Conservation (phyloP, 2,329 filamentous ascomycete genomes). For the Teratosphaeria zuluensis region DNA sequence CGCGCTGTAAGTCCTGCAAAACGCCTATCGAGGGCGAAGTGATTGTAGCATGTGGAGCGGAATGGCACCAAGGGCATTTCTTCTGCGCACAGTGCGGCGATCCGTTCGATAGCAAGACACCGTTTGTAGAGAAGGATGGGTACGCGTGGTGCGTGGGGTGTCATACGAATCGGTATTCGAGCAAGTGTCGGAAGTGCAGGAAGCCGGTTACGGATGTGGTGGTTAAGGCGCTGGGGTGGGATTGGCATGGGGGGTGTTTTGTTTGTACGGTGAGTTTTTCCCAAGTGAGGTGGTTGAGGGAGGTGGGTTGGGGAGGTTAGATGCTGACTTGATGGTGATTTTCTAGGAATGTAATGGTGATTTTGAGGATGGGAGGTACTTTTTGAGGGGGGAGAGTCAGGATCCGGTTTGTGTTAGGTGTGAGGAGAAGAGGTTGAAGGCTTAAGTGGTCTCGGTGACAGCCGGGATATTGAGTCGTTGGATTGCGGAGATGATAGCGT, state of each 20-base stretch:
- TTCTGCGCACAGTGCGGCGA: slow-evolving; percentile 98
- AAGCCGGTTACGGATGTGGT: slow-evolving; percentile 82
- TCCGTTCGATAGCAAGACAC: slow-evolving; percentile 52
- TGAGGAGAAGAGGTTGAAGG: slow-evolving; percentile 53
- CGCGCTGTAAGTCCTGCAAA: slow-evolving; percentile 88
- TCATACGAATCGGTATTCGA: slow-evolving; percentile 81
- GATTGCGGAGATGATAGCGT: too few relatives aligned
- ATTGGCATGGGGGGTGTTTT: slow-evolving; percentile 94
- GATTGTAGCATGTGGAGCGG: slow-evolving; percentile 82
- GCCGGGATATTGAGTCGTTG: neutral
- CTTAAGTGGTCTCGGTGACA: slow-evolving; percentile 26
- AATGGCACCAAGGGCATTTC: slow-evolving; percentile 97
- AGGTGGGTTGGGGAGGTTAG: neutral
- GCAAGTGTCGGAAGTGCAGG: slow-evolving; percentile 79
- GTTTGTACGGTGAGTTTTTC: slow-evolving; percentile 51
- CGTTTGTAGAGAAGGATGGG: slow-evolving; percentile 95
- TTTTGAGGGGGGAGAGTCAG: slow-evolving; percentile 48
- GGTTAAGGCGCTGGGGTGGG: slow-evolving; percentile 74
- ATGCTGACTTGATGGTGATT: slow-evolving; percentile 1
- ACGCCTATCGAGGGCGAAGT: slow-evolving; percentile 95
- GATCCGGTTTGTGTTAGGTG: slow-evolving; percentile 54
- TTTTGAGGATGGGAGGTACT: slow-evolving; percentile 55
- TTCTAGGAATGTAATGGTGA: slow-evolving; percentile 48
- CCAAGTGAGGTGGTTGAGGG: neutral
- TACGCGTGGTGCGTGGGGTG: slow-evolving; percentile 95